Evolutionary conservation across 2,329 filamentous ascomycete genomes (phyloP).

Genomic region (Conoideocrella luteorostrata): DNA sequence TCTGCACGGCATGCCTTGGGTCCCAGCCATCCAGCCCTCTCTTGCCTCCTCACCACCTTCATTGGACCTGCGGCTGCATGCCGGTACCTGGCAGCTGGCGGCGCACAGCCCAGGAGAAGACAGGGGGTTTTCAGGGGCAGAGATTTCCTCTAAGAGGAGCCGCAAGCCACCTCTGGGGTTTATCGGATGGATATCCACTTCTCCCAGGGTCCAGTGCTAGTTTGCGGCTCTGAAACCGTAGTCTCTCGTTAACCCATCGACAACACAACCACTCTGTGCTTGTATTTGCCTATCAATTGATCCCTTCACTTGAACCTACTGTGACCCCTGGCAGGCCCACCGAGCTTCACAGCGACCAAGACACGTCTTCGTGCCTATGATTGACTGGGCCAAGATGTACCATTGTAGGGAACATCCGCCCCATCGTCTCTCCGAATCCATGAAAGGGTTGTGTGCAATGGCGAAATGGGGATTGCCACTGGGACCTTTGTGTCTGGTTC

Average conservation of each 20-base stretch:
- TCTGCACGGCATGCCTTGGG: too few species aligned
- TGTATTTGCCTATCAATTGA: too few species aligned
- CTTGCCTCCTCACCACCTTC: too few species aligned
- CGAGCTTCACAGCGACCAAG: neutral
- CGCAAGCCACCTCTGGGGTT: neutral
- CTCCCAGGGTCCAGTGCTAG: neutral
- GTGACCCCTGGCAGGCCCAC: neutral
- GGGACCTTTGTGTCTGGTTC: neutral
- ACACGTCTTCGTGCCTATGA: neutral
- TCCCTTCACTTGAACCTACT: neutral
- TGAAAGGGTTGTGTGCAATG: neutral
- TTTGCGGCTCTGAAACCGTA: constrained; percentile 3
- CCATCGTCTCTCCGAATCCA: neutral
- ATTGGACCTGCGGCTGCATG: too few species aligned
- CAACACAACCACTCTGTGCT: too few species aligned
- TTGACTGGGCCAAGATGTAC: constrained; percentile 1
- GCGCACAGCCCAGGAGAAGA: too few species aligned
- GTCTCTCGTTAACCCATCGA: neutral
- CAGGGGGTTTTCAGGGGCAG: neutral
- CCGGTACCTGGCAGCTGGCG: constrained; percentile 2
- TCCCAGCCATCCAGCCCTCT: too few species aligned
- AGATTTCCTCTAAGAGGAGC: neutral
- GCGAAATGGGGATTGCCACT: neutral
- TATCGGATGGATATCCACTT: neutral
- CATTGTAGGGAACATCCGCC: neutral